Evolutionary conservation across 768 basidiomycete species (phyloP), one percentile per base, ranked within the genome.

Genomic region (Mycena rebaudengoi): DNA sequence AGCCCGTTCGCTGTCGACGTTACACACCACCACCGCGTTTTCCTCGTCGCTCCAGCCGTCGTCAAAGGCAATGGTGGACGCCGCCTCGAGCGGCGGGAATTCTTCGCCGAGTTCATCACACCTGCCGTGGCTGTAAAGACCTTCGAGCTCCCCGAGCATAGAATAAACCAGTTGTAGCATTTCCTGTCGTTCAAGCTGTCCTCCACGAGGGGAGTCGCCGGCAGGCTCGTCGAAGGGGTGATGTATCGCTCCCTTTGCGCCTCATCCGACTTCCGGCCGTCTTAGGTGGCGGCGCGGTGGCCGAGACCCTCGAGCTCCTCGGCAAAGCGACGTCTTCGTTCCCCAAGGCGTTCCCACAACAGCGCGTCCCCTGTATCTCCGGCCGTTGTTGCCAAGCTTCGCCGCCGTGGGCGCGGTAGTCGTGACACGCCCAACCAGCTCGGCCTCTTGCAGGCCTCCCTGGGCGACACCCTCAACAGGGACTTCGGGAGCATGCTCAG

Each of bases 311-410:
- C 43, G 43, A 45, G 33, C 44, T 61, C 41, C 32, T 35, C 51
- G 60, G 60, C 40, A 39, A 44, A 11, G 50, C 44, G 50, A 61
- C 30, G 18, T 12, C n/a, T 61, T 53, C 46, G n/a, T 25, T 40
- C 21, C 20, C 21, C 40, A 30, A 52, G 29, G 41, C 23, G 32
- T 21, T 28, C n/a, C 39, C 49, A 26, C 56, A 20, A 21, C 44
- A 29, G 33, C 7, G 26, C 51, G 41, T 46, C 60, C 60, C 23
- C 26, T 61, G 28, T 58, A 61, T 43, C 60, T 61, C 30, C 60
- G 51, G 16, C 60, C 60, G 29, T 23, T 39, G 18, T 25, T 44
- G 21, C 26, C 41, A 41, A 26, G 11, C 49, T 53, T 61, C 43
- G 32, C 60, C 45, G n/a, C 56, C 16, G 37, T 58, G 33, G 35